phyloP scores from a whole-genome alignment of 345 rosid genomes.

The Eutrema japonicum region DNA sequence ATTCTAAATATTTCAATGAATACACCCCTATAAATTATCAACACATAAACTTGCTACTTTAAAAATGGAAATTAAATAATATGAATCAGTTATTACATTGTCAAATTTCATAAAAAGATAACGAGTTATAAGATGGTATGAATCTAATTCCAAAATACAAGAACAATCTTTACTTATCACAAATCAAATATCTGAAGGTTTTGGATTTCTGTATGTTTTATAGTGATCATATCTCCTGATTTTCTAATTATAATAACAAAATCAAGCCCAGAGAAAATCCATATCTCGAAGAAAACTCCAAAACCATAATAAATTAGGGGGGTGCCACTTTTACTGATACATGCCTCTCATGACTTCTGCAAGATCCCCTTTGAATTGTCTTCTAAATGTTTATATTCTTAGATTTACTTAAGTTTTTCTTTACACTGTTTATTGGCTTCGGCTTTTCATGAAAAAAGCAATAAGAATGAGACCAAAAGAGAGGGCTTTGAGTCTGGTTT shows the following conservation, averaged over 20 bases:
- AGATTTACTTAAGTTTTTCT: slow-evolving; percentile 16
- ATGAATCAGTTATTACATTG: too few species aligned
- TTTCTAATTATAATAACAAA: slow-evolving; percentile 12
- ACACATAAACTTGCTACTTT: too few species aligned
- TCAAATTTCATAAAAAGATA: too few species aligned
- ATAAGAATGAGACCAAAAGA: slow-evolving; percentile 45
- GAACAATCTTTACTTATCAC: slow-evolving; percentile 7
- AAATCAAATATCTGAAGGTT: not conserved
- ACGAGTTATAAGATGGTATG: too few species aligned
- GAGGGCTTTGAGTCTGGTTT: slow-evolving; percentile 41
- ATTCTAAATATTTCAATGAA: too few species aligned
- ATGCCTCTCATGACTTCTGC: slow-evolving; percentile 43
- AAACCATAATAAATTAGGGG: slow-evolving; percentile 33
- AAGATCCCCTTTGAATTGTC: slow-evolving; percentile 41
- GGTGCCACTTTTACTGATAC: slow-evolving; percentile 38
- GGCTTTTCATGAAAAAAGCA: slow-evolving; percentile 48
- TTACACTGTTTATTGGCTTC: slow-evolving; percentile 40
- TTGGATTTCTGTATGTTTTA: not conserved
- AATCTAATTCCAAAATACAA: not conserved
- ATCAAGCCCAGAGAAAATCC: not conserved
- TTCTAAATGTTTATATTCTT: slow-evolving; percentile 1
- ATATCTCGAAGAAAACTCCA: slow-evolving; percentile 27
- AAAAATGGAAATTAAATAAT: too few species aligned
- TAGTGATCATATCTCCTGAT: slow-evolving; percentile 1
- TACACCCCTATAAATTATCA: too few species aligned